These are phyloP conservation scores for Anethum foeniculum DNA, from an alignment of 140 eudicot species.

Conservation along the genomic window DNA sequence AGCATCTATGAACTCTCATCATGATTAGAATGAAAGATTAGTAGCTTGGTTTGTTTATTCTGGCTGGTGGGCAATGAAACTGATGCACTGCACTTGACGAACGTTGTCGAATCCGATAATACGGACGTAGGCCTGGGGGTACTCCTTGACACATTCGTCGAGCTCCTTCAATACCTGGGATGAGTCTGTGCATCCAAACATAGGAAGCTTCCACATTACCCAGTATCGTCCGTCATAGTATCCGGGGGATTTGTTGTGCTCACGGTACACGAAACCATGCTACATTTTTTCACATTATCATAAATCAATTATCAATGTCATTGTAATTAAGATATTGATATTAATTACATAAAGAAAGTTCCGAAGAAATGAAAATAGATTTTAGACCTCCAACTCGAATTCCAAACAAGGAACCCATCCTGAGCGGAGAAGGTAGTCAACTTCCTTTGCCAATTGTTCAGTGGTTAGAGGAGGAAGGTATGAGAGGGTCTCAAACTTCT, in stretches of 20 bases:
- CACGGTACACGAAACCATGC: conserved; percentile 62
- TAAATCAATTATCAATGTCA: neutral
- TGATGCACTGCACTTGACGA: conserved; percentile 69
- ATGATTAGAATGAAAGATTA: neutral
- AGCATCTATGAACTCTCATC: neutral
- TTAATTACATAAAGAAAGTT: neutral
- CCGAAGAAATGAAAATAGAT: neutral
- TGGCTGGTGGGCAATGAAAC: conserved; percentile 72
- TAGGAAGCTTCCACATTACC: conserved; percentile 46
- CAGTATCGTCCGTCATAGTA: conserved; percentile 75
- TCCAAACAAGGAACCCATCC: conserved; percentile 52
- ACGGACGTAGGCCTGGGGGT: conserved; percentile 50
- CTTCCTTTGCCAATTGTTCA: conserved; percentile 22
- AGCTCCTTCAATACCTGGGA: conserved; percentile 16
- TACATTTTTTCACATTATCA: neutral
- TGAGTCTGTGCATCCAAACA: conserved; percentile 20
- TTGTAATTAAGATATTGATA: neutral
- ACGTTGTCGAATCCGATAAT: conserved; percentile 73
- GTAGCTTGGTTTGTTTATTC: neutral
- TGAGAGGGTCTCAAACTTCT: conserved; percentile 49
- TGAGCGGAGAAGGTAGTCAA: conserved; percentile 34
- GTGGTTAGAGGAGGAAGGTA: conserved; percentile 31
- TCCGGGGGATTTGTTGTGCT: conserved; percentile 56
- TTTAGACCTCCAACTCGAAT: conserved; percentile 19
- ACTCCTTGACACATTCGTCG: conserved; percentile 29